Base-by-base conservation (phyloP, 2,329 filamentous ascomycete genomes). In the Ploettnerulaceae sp. region DNA sequence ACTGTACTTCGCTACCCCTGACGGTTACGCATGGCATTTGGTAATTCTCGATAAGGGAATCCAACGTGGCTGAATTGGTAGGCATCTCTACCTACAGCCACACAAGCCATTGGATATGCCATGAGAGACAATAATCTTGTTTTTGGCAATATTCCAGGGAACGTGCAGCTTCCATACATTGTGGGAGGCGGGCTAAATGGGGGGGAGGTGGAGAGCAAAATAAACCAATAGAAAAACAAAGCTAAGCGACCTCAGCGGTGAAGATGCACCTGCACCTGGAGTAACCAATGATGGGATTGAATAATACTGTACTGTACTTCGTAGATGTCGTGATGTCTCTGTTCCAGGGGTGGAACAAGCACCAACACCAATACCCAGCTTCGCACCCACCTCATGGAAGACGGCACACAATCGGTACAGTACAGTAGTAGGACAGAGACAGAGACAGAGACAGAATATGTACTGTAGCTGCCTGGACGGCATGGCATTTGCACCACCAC, bases 131-230 rank as follows among this genome's bases (percentile, higher is more conserved):
- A 18, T 20, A 29, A 39, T 39, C 36, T 11, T 39, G 36, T 28
- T 39, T 29, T 11, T 28, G 24, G 35, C 7, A 20, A 29, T 39
- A n/a, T 3, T 39, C 20, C 24, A 39, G 7, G 35, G 21, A 26
- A 28, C 22, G n/a, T 38, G 35, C 35, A 26, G 35, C 35, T 26
- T 28, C 22, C 17, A n/a, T 38, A 24, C 35, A 38, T 25, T n/a
- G n/a, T n/a, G n/a, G n/a, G n/a, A n/a, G n/a, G n/a, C n/a, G n/a
- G n/a, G n/a, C n/a, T n/a, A n/a, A n/a, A n/a, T n/a, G n/a, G n/a
- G n/a, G n/a, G n/a, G n/a, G n/a, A 9, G 20, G 11, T 6, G 18
- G 35, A 18, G n/a, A 38, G 22, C n/a, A 7, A 36, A 4, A 25
- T 25, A 26, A 37, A 9, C 17, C 35, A 9, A 37, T 37, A 14